These are phyloP conservation scores for Nidula microcarpa DNA, from an alignment of 768 basidiomycete genomes.

Conservation along the genomic window DNA sequence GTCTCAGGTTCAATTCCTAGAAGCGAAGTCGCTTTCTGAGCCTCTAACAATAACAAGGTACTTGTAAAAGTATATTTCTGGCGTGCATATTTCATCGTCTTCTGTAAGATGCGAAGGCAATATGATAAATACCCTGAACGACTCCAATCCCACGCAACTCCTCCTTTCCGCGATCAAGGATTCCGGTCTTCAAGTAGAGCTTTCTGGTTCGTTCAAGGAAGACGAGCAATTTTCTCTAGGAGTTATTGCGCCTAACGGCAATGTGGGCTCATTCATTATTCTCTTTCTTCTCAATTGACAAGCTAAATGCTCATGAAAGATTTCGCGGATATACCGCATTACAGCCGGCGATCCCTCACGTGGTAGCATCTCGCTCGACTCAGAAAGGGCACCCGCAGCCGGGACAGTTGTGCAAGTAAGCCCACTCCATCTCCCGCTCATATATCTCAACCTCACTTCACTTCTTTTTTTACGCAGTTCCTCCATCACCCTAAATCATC, in stretches of 20 bases:
- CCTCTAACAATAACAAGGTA: slow-evolving; percentile 56
- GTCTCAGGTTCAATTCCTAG: slow-evolving; percentile 28
- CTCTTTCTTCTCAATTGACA: not conserved
- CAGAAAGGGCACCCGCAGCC: slow-evolving; percentile 42
- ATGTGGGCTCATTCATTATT: slow-evolving; percentile 13
- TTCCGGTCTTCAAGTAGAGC: slow-evolving; percentile 19
- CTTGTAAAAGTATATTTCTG: not conserved
- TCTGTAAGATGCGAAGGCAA: slow-evolving; percentile 64
- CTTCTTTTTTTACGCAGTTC: slow-evolving; percentile 24
- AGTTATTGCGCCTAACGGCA: slow-evolving; percentile 23
- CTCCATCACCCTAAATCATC: slow-evolving; percentile 31
- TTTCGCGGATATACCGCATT: slow-evolving; percentile 50
- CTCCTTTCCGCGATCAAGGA: slow-evolving; percentile 52
- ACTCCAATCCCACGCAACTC: slow-evolving; percentile 55
- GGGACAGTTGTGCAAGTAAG: slow-evolving; percentile 49
- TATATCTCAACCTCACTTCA: slow-evolving; percentile 1
- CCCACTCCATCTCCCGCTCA: not conserved
- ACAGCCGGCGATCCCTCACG: slow-evolving; percentile 69
- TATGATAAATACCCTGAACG: slow-evolving; percentile 56
- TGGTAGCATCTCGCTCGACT: slow-evolving; percentile 61
- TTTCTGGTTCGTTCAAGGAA: slow-evolving; percentile 40
- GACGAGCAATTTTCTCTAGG: slow-evolving; percentile 57
- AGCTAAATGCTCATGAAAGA: slow-evolving; percentile 19
- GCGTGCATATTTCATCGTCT: not conserved
- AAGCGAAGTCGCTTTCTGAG: slow-evolving; percentile 38